Evolutionary conservation across 768 basidiomycete species (phyloP), one percentile per base, ranked within the genome.

Genomic region (Calvatia gigantea): DNA sequence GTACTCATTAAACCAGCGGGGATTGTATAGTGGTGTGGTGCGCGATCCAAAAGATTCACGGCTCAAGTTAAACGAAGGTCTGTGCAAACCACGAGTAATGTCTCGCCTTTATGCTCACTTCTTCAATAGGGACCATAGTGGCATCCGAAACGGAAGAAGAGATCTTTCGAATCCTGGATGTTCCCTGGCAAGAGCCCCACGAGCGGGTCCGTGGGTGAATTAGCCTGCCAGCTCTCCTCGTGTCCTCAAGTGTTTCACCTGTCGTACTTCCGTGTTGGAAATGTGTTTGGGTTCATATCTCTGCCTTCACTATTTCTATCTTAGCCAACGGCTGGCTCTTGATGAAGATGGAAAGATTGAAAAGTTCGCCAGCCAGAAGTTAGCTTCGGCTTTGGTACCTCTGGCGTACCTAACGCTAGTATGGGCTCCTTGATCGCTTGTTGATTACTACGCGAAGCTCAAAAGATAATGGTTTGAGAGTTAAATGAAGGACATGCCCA

Each of bases 121-220:
- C 7, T 37, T 38, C 14, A 19, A 11, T 52, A 89, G 91, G 89
- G 15, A 74, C 70, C 5, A 65, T 93, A 6, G 68, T 95, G 17
- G 92, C 91, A 2, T 90, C 89, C 0, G 84, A 87, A 64, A 93
- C 88, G 0, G 94, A 97, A 69, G 76, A 86, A 64, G 90, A 94
- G 60, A 95, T 98, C 32, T 94, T 97, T 62, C 70, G 75, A 17
- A 85, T 86, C 32, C 72, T 98, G 37, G 78, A 75, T 11, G 86
- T 93, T 3, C 90, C 90, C 2, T 93, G 88, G 89, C 85, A 90
- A 64, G 84, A 87, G 58, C 89, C 91, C 1, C 85, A 86, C 65
- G 83, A 92, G 64, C 82, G 91, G 21, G 77, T 87, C 21, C 64
- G 79, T 52, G 75, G 74, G 12, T 78, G 52, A 70, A 35, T 11